Evolutionary conservation across 495 filamentous ascomycete genomes (phyloP).

Genomic region (Halenospora varia): DNA sequence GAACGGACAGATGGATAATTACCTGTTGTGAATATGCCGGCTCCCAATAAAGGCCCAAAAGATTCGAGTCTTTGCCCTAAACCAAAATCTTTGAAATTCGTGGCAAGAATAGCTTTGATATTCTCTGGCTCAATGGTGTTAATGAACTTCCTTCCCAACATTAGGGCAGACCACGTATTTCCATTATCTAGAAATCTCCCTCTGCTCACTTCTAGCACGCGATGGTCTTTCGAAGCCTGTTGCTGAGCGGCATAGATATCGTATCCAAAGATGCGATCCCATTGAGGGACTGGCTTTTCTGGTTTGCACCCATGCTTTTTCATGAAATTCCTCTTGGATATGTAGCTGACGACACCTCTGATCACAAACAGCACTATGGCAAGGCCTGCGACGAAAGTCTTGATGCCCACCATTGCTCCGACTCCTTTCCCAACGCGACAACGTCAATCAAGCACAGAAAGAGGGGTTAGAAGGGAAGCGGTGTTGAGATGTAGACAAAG

Average conservation of each 20-base stretch:
- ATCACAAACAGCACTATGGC: background rate
- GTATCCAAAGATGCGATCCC: slow-evolving; percentile 18
- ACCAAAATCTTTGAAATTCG: slow-evolving; percentile 56
- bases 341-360: background rate
- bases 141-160: slow-evolving; percentile 12
- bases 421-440: no score
- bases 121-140: slow-evolving; percentile 69
- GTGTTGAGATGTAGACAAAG: no score
- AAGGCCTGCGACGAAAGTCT: background rate
- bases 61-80: slow-evolving; percentile 39
- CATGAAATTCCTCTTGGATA: slow-evolving; percentile 3
- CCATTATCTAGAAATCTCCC: slow-evolving; percentile 9
- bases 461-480: no score
- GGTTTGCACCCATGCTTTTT: slow-evolving; percentile 20
- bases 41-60: slow-evolving; percentile 49
- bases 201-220: slow-evolving; percentile 3
- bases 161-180: slow-evolving; percentile 9
- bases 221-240: slow-evolving; percentile 13
- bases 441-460: no score
- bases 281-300: slow-evolving; percentile 7
- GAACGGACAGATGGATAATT: background rate
- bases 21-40: slow-evolving; percentile 64
- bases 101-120: slow-evolving; percentile 64
- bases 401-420: background rate
- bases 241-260: slow-evolving; percentile 7